These are phyloP conservation scores for Cutaneotrichosporon sp. DNA, from an alignment of 1,284 basidiomycete genomes.

Conservation along the genomic window DNA sequence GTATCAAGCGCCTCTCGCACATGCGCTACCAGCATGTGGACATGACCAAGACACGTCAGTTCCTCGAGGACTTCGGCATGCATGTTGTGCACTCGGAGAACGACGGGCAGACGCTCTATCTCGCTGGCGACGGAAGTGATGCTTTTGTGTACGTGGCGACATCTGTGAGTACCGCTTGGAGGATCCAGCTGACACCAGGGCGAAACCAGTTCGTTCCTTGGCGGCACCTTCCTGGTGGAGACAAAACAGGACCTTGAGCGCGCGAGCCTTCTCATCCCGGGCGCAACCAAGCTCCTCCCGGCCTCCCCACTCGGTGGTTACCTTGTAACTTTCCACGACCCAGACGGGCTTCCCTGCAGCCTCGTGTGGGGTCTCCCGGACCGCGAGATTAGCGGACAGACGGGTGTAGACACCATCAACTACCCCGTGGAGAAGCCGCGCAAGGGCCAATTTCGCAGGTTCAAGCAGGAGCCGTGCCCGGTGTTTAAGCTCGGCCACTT, in stretches of 20 bases:
- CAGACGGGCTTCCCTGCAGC: conserved; percentile 28
- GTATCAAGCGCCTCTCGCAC: conserved; percentile 28
- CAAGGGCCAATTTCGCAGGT: conserved; percentile 21
- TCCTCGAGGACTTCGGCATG: conserved; percentile 34
- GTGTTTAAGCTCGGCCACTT: conserved; percentile 34
- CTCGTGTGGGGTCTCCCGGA: conserved; percentile 28
- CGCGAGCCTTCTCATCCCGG: conserved; percentile 20
- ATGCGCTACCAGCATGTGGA: conserved; percentile 32
- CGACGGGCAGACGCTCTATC: conserved; percentile 25
- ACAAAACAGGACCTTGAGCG: conserved; percentile 30
- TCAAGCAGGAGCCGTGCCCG: conserved; percentile 23
- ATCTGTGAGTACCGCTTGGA: conserved; percentile 7
- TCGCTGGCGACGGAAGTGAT: conserved; percentile 27
- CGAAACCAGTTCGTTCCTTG: conserved; percentile 15
- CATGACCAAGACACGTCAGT: conserved; percentile 19
- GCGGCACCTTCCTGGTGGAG: conserved; percentile 20
- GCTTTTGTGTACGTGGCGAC: conserved; percentile 29
- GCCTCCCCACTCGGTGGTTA: conserved; percentile 28
- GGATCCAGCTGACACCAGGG: background rate
- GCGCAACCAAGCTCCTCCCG: conserved; percentile 18
- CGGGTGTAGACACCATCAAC: background rate
- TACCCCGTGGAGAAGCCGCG: conserved; percentile 16
- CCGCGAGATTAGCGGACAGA: background rate
- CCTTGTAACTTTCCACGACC: conserved; percentile 30
- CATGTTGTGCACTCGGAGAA: conserved; percentile 17